phyloP scores from a whole-genome alignment of 176 grass and related monocot genomes.

The Raddia guianensis region DNA sequence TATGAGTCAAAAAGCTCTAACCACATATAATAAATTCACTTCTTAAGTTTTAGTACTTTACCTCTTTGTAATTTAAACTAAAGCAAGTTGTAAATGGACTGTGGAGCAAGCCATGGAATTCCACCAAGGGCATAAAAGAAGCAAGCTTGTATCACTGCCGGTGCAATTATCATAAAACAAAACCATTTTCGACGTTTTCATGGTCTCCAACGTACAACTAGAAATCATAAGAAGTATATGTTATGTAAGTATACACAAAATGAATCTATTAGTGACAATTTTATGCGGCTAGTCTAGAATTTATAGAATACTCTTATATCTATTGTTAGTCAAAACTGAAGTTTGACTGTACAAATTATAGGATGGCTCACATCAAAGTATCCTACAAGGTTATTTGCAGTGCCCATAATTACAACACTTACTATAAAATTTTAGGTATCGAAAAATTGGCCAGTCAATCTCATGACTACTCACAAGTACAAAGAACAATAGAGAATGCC shows the following conservation, averaged over 20 bases:
- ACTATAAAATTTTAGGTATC: not conserved
- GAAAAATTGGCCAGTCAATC: not conserved
- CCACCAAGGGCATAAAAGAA: no score
- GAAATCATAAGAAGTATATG: not conserved
- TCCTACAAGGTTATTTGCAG: not conserved
- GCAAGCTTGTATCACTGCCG: no score
- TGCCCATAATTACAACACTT: not conserved
- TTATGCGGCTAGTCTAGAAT: no score
- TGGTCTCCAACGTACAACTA: not conserved
- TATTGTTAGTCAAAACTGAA: conserved; percentile 2
- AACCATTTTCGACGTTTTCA: no score
- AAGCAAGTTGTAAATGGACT: no score
- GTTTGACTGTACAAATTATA: not conserved
- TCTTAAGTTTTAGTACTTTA: no score
- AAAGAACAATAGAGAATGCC: conserved; percentile 10
- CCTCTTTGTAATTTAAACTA: no score
- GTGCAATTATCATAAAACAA: no score
- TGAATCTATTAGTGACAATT: conserved; percentile 7
- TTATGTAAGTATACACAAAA: not conserved
- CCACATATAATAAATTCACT: no score
- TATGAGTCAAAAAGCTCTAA: no score
- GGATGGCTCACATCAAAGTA: conserved; percentile 5
- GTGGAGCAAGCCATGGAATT: no score
- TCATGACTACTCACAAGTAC: not conserved
- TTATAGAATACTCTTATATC: no score